These are phyloP conservation scores for Phytophthora colocasiae DNA, from an alignment of 352 stramenopile species.

Conservation along the genomic window DNA sequence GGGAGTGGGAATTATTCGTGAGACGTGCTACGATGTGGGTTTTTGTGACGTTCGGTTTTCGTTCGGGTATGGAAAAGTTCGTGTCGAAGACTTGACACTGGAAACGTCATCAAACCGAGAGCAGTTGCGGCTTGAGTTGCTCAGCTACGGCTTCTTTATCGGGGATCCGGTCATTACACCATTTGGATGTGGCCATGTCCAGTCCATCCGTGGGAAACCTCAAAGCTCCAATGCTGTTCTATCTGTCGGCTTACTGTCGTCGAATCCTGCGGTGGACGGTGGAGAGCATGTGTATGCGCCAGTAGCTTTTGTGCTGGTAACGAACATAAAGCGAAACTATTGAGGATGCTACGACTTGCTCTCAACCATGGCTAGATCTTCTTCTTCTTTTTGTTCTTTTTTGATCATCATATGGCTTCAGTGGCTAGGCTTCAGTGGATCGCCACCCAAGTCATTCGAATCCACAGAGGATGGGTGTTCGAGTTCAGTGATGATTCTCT, in stretches of 20 bases:
- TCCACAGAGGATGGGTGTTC: too few relatives aligned
- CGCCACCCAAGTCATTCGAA: too few relatives aligned
- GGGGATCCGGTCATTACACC: conserved; percentile 75
- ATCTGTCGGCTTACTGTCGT: conserved; percentile 30
- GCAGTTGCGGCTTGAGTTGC: conserved; percentile 30
- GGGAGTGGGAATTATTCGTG: conserved; percentile 69
- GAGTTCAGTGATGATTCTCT: too few relatives aligned
- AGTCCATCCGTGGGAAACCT: conserved; percentile 36
- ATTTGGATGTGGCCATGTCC: conserved; percentile 65
- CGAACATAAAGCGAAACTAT: conserved; percentile 34
- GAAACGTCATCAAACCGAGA: conserved; percentile 51
- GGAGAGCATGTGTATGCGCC: conserved; percentile 1
- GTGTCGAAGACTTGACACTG: conserved; percentile 51
- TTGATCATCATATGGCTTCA: too few relatives aligned
- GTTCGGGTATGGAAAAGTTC: conserved; percentile 70
- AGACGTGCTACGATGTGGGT: conserved; percentile 64
- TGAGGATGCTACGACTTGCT: conserved; percentile 5
- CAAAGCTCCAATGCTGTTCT: conserved; percentile 19
- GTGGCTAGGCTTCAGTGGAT: too few relatives aligned
- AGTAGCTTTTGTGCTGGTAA: conserved; percentile 34
- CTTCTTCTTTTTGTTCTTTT: too few relatives aligned
- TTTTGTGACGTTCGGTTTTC: conserved; percentile 70
- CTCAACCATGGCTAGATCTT: too few relatives aligned
- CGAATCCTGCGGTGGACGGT: conserved; percentile 10
- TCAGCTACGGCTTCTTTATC: conserved; percentile 39